Percentiles rank a stretch among this genome's conserved stretches.
phyloP scores from a whole-genome alignment of 352 stramenopile species.

The Pythium rhizo-oryzae region DNA sequence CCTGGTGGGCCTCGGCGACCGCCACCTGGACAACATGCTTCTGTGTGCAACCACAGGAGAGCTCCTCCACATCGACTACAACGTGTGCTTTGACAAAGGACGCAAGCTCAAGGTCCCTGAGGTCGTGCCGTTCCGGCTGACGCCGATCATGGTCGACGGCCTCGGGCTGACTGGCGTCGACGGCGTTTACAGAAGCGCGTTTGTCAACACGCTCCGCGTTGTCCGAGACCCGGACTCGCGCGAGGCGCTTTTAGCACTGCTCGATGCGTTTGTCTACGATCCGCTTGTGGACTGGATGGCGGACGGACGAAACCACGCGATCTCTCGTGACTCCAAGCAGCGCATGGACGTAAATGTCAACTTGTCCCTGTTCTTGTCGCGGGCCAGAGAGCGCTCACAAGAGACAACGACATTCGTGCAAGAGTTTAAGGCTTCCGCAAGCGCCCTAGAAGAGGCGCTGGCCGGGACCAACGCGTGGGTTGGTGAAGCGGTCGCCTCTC shows the following conservation, averaged over 20 bases:
- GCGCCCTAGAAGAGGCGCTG: not conserved
- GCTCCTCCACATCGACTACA: conserved; percentile 93
- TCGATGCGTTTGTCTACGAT: conserved; percentile 89
- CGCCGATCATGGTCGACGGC: conserved; percentile 74
- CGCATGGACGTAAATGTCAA: conserved; percentile 86
- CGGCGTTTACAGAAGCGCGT: conserved; percentile 66
- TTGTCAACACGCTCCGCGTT: conserved; percentile 76
- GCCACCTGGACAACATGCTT: conserved; percentile 93
- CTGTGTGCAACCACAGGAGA: conserved; percentile 77
- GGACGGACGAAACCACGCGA: conserved; percentile 15
- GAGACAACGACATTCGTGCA: conserved; percentile 55
- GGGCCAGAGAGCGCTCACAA: conserved; percentile 73
- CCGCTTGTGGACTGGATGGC: conserved; percentile 77
- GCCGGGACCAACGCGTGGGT: not conserved
- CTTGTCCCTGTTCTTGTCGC: conserved; percentile 82
- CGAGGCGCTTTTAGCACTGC: conserved; percentile 69
- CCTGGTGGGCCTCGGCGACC: conserved; percentile 89
- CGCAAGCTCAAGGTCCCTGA: conserved; percentile 88
- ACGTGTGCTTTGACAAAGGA: conserved; percentile 92
- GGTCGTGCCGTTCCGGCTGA: conserved; percentile 91
- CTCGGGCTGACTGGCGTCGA: conserved; percentile 79
- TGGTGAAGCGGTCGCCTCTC: not conserved
- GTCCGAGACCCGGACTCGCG: conserved; percentile 61
- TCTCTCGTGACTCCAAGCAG: conserved; percentile 40
- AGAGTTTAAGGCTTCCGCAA: conserved; percentile 33